phyloP scores from a whole-genome alignment of 2,329 filamentous ascomycete species.

The Zasmidium citrigriseum region DNA sequence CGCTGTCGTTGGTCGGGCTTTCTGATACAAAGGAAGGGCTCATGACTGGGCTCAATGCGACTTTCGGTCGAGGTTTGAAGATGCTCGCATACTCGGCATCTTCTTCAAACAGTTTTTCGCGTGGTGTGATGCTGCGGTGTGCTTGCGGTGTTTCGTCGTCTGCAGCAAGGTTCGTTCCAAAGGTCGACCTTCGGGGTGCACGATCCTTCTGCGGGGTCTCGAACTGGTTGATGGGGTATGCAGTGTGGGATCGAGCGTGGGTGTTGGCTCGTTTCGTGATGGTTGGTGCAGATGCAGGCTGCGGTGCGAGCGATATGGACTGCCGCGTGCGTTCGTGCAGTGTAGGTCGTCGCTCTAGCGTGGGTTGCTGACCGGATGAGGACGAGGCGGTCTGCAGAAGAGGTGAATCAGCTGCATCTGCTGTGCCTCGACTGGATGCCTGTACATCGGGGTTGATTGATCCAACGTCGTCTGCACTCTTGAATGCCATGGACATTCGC shows the following conservation, averaged over 20 bases:
- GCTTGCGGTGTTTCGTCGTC: constrained; percentile 4
- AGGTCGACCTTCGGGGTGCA: constrained; percentile 16
- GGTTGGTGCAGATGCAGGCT: constrained; percentile 21
- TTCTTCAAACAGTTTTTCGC: constrained; percentile 69
- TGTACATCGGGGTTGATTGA: constrained; percentile 19
- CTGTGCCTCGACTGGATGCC: background rate
- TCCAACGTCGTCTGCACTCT: constrained; percentile 19
- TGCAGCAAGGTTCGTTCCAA: constrained; percentile 5
- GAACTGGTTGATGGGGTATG: constrained; percentile 58
- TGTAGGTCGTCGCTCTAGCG: background rate
- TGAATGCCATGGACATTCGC: constrained; percentile 46
- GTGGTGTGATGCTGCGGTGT: constrained; percentile 51
- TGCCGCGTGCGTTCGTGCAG: constrained; percentile 77
- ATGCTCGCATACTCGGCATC: constrained; percentile 77
- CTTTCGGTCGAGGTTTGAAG: constrained; percentile 80
- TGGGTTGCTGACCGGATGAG: no score
- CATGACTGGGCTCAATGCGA: constrained; percentile 68
- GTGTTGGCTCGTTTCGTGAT: constrained; percentile 25
- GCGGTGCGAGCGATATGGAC: constrained; percentile 69
- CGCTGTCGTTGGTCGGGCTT: background rate
- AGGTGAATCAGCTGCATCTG: background rate
- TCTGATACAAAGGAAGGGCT: constrained; percentile 14
- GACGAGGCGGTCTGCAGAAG: background rate
- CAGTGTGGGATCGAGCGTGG: constrained; percentile 35
- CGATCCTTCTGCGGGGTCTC: constrained; percentile 49